phyloP scores from a whole-genome alignment of 352 stramenopile species.

The Globisporangium radiosum region DNA sequence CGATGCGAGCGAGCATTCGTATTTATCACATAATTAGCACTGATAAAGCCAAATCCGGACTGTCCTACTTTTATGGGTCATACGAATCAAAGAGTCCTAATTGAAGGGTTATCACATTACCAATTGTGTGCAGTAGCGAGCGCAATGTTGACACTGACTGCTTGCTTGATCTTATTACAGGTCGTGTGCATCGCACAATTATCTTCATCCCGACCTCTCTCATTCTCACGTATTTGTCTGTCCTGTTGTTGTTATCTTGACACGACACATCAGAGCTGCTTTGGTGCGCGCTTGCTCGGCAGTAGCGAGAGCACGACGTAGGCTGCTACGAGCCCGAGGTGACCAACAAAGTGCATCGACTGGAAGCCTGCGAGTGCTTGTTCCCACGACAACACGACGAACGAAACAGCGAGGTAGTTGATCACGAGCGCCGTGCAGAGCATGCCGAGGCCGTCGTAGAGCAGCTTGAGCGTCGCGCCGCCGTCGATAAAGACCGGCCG shows the following conservation, averaged over 20 bases:
- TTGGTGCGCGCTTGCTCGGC: slow-evolving; percentile 41
- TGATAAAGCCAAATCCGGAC: neutral
- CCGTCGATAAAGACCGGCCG: slow-evolving; percentile 42
- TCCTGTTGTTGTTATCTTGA: neutral
- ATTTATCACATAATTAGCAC: neutral
- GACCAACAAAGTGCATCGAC: slow-evolving; percentile 53
- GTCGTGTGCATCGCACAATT: too few species aligned
- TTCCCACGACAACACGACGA: slow-evolving; percentile 61
- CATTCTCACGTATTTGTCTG: neutral
- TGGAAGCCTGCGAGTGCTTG: slow-evolving; percentile 38
- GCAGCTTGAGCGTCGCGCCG: slow-evolving; percentile 23
- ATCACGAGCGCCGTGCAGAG: slow-evolving; percentile 54
- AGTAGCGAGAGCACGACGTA: slow-evolving; percentile 67
- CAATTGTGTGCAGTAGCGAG: too few species aligned
- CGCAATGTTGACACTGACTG: neutral
- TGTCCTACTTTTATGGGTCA: too few species aligned
- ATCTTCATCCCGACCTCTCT: too few species aligned
- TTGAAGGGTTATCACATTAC: too few species aligned
- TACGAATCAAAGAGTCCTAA: too few species aligned
- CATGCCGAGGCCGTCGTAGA: slow-evolving; percentile 57
- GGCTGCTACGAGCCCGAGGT: slow-evolving; percentile 41
- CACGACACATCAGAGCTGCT: slow-evolving; percentile 22
- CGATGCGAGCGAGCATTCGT: neutral
- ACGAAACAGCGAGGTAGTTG: slow-evolving; percentile 70
- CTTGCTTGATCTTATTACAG: neutral